A percentile compares a stretch with the other conserved stretches of the same genome.
These are phyloP conservation scores for Cyclotella atomus DNA, from an alignment of 108 stramenopile genomes.

Conservation along the genomic window DNA sequence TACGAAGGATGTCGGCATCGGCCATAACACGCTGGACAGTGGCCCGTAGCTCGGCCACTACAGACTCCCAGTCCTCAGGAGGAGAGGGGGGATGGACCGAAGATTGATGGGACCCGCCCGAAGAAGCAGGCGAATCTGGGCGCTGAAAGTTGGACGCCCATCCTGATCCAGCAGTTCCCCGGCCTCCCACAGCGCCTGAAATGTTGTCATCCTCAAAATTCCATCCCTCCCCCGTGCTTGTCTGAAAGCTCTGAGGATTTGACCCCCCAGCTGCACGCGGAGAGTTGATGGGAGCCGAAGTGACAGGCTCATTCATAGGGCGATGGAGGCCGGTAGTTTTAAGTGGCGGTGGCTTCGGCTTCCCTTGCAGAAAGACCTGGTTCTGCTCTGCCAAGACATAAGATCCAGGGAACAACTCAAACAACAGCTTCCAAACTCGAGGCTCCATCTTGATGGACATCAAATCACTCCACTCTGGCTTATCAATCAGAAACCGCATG, in stretches of 20 bases:
- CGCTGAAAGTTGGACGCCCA: too few species aligned
- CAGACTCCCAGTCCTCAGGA: background rate
- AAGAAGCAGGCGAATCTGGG: too few species aligned
- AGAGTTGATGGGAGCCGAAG: background rate
- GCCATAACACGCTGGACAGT: too few species aligned
- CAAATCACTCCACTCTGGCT: background rate
- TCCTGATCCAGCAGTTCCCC: too few species aligned
- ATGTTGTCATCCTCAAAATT: background rate
- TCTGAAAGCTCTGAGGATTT: background rate
- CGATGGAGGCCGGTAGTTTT: background rate
- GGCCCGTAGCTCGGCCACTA: background rate
- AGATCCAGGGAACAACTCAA: slow-evolving; percentile 1
- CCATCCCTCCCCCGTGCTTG: background rate
- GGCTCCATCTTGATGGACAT: slow-evolving; percentile 1
- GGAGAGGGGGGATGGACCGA: too few species aligned
- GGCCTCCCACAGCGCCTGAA: too few species aligned
- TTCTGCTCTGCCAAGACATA: background rate
- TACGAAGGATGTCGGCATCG: too few species aligned
- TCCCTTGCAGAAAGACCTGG: background rate
- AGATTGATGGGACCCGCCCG: too few species aligned
- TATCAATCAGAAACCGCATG: background rate
- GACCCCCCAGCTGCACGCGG: background rate
- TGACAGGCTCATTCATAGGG: background rate
- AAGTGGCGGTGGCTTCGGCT: background rate
- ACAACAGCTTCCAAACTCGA: background rate